phyloP scores from a whole-genome alignment of 2,329 filamentous ascomycete species.

The Cryphonectria japonica region DNA sequence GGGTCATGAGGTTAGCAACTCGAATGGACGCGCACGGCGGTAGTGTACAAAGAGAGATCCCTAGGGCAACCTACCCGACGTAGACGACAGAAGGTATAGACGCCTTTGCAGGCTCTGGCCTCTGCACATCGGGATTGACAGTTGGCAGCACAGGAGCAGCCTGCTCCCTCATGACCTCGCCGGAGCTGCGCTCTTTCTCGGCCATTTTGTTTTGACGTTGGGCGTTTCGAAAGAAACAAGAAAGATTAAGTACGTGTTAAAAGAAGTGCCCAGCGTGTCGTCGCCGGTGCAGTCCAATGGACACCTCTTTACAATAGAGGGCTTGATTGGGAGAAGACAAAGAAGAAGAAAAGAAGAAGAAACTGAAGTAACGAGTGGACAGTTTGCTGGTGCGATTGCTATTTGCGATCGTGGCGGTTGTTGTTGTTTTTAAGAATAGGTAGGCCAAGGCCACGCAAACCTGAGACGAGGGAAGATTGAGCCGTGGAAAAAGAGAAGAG shows the following conservation, averaged over 20 bases:
- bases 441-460: conserved; percentile 20
- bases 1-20: not conserved
- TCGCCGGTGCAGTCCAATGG: conserved; percentile 13
- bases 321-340: not conserved
- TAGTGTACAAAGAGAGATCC: not conserved
- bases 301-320: conserved; percentile 11
- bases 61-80: conserved; percentile 61
- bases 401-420: not conserved
- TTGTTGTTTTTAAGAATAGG: conserved; percentile 1
- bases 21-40: not conserved
- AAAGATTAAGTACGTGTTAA: conserved; percentile 1
- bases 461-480: conserved; percentile 11
- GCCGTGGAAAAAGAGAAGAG: not conserved
- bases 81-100: conserved; percentile 83
- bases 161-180: conserved; percentile 69
- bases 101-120: conserved; percentile 66
- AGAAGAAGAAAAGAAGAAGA: not conserved
- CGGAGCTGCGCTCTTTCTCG: conserved; percentile 84
- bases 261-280: conserved; percentile 12
- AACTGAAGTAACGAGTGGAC: conserved; percentile 26
- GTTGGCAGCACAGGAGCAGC: conserved; percentile 70
- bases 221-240: not conserved
- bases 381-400: conserved; percentile 6
- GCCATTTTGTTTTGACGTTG: conserved; percentile 52
- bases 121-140: conserved; percentile 76